Percentiles rank a stretch among this genome's conserved stretches.
Evolutionary conservation across 139 green algal genomes (phyloP).

Genomic region (Chlamydomonas incerta): DNA sequence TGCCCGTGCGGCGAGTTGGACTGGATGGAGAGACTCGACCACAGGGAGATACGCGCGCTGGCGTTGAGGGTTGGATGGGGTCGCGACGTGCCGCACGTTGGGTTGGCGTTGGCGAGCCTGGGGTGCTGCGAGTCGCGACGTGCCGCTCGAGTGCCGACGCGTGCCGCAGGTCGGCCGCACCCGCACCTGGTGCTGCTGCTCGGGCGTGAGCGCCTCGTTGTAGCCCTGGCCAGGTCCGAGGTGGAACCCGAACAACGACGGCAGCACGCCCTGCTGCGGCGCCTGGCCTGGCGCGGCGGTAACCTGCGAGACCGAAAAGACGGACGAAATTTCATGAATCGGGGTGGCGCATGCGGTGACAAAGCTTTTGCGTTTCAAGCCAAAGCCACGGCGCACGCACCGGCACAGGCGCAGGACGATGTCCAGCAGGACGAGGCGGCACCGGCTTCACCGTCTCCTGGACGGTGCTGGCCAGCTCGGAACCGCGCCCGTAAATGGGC

Average conservation of each 20-base stretch:
- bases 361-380: no score
- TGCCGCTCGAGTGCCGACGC: no score
- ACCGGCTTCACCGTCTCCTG: constrained; percentile 31
- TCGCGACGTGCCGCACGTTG: no score
- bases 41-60: no score
- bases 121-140: no score
- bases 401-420: constrained; percentile 8
- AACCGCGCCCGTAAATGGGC: constrained; percentile 88
- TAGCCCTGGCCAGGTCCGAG: constrained; percentile 59
- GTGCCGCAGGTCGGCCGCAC: no score
- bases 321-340: not conserved
- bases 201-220: constrained; percentile 81
- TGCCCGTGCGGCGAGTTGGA: no score
- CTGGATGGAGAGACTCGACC: no score
- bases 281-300: not conserved
- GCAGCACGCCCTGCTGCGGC: constrained; percentile 74
- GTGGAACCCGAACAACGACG: constrained; percentile 87
- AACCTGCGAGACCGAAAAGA: not conserved
- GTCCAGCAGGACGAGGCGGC: constrained; percentile 31
- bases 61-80: no score
- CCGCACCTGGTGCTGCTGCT: constrained; percentile 93
- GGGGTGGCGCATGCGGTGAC: no score
- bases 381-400: not conserved
- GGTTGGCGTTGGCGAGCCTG: no score
- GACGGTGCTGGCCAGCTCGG: constrained; percentile 55